A percentile compares a stretch with the other conserved stretches of the same genome.
Evolutionary conservation across 2,329 filamentous ascomycete genomes (phyloP).

Genomic region (Colletotrichum destructivum): DNA sequence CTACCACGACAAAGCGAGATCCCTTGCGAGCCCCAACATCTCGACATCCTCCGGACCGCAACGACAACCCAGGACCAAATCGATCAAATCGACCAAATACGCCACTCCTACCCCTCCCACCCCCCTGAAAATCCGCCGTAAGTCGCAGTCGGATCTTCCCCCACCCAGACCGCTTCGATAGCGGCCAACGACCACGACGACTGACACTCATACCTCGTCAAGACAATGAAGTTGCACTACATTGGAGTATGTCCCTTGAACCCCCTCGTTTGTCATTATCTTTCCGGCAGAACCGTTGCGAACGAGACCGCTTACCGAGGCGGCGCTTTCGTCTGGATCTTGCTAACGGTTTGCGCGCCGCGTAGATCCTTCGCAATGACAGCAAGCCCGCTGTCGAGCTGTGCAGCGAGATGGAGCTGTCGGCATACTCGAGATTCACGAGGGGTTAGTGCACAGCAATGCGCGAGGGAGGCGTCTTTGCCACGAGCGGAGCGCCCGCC

Average conservation of each 20-base stretch:
- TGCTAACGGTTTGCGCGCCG: constrained; percentile 19
- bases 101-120: constrained; percentile 1
- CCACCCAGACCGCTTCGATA: constrained; percentile 28
- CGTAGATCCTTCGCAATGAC: constrained; percentile 86
- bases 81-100: neutral
- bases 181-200: constrained; percentile 5
- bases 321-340: constrained; percentile 8
- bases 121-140: constrained; percentile 34
- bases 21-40: neutral
- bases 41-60: neutral
- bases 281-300: neutral
- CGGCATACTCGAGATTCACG: constrained; percentile 85
- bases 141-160: constrained; percentile 23
- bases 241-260: constrained; percentile 77
- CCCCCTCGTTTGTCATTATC: constrained; percentile 45
- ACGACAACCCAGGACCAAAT: neutral
- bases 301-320: neutral
- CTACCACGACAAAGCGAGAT: constrained; percentile 5
- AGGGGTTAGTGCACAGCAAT: constrained; percentile 66
- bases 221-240: constrained; percentile 87
- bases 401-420: constrained; percentile 82
- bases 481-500: neutral
- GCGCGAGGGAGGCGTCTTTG: neutral
- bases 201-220: constrained; percentile 17
- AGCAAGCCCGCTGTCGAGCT: constrained; percentile 83